Evolutionary conservation across 768 basidiomycete genomes (phyloP).

Genomic region (Leccinum subgranulosum): DNA sequence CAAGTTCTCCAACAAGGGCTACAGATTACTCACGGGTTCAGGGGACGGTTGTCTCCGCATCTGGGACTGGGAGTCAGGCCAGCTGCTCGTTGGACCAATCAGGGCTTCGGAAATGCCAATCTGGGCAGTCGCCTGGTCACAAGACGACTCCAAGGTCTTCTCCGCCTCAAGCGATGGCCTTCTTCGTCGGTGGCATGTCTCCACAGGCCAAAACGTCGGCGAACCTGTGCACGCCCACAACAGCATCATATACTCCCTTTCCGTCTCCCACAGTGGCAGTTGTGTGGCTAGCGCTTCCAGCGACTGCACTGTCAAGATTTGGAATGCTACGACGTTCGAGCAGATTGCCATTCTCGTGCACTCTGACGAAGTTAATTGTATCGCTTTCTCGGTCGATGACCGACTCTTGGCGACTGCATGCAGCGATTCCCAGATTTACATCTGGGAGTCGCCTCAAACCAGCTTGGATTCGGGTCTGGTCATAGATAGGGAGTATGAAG

Average conservation of each 20-base stretch:
- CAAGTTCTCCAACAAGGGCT: constrained; percentile 25
- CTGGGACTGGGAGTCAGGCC: constrained; percentile 27
- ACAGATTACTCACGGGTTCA: constrained; percentile 29
- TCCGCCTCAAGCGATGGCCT: constrained; percentile 23
- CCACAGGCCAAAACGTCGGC: constrained; percentile 20
- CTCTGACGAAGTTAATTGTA: constrained; percentile 26
- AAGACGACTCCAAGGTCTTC: constrained; percentile 26
- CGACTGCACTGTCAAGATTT: constrained; percentile 29
- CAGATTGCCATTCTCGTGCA: constrained; percentile 22
- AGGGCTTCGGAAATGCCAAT: constrained; percentile 15
- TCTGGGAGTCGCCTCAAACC: constrained; percentile 30
- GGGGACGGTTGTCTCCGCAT: constrained; percentile 27
- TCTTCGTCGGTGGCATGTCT: constrained; percentile 24
- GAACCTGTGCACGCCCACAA: constrained; percentile 22
- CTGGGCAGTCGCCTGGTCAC: constrained; percentile 32
- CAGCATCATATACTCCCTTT: constrained; percentile 27
- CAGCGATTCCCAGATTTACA: constrained; percentile 26
- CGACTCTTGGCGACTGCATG: constrained; percentile 31
- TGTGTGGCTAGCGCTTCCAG: constrained; percentile 29
- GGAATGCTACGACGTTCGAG: constrained; percentile 26
- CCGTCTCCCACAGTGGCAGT: constrained; percentile 26
- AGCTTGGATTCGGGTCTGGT: constrained; percentile 29
- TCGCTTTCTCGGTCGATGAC: constrained; percentile 30
- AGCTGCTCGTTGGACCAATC: constrained; percentile 26
- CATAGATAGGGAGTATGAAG: constrained; percentile 23